Evolutionary conservation across 495 filamentous ascomycete species (phyloP).

Genomic region (Hyaloscypha bicolor): DNA sequence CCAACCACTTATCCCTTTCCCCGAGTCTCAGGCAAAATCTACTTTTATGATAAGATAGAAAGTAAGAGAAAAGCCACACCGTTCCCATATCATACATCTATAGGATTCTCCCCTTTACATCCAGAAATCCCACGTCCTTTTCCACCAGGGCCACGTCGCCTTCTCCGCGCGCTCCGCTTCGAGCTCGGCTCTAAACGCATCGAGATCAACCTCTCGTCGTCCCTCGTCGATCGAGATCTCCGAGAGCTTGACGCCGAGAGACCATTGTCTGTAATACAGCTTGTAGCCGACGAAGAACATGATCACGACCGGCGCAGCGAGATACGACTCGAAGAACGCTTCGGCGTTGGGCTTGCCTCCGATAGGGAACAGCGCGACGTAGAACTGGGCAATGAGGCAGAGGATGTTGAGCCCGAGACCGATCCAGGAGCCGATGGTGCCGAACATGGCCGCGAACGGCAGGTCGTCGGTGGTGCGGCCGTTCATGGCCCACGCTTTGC

Average conservation of each 20-base stretch:
- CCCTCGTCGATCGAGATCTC: slow-evolving; percentile 65
- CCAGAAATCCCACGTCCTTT: slow-evolving; percentile 31
- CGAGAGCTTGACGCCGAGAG: slow-evolving; percentile 44
- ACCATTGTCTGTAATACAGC: slow-evolving; percentile 63
- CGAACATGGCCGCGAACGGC: slow-evolving; percentile 79
- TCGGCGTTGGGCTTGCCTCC: slow-evolving; percentile 51
- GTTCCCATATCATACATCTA: neutral
- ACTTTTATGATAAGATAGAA: too few species aligned
- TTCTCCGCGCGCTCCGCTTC: slow-evolving; percentile 51
- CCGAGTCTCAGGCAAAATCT: too few species aligned
- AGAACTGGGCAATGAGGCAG: slow-evolving; percentile 94
- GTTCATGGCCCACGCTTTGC: slow-evolving; percentile 71
- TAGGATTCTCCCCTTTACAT: slow-evolving; percentile 15
- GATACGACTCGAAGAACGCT: slow-evolving; percentile 77
- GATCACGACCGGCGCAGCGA: slow-evolving; percentile 80
- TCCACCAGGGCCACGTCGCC: slow-evolving; percentile 54
- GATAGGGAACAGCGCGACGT: slow-evolving; percentile 83
- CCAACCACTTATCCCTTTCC: too few species aligned
- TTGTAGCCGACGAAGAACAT: slow-evolving; percentile 79
- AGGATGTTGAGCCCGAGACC: slow-evolving; percentile 78
- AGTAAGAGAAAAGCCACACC: neutral
- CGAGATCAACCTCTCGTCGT: slow-evolving; percentile 50
- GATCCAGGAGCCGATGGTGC: slow-evolving; percentile 79
- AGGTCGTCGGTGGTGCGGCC: slow-evolving; percentile 75
- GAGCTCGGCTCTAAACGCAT: slow-evolving; percentile 24